A percentile compares a stretch with the other conserved stretches of the same genome.
These are phyloP conservation scores for Raphanus raphanistrum DNA, from an alignment of 345 rosid genomes.

Conservation along the genomic window DNA sequence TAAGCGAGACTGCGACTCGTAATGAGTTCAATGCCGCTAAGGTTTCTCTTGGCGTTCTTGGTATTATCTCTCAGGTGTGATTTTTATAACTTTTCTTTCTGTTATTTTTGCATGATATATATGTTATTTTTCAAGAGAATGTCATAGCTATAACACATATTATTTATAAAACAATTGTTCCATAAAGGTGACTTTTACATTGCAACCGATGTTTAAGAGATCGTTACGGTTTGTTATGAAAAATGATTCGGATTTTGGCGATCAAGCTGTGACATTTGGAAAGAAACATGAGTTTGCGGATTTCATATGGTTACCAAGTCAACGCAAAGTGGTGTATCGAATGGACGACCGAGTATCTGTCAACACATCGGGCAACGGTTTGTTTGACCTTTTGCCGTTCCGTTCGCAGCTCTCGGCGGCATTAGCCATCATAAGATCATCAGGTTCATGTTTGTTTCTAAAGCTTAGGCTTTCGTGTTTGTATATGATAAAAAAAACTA, in stretches of 20 bases:
- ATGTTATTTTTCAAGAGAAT: not conserved
- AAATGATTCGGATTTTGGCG: constrained; percentile 15
- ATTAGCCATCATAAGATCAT: constrained; percentile 41
- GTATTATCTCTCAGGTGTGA: constrained; percentile 12
- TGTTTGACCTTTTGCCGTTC: constrained; percentile 53
- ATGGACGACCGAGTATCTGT: constrained; percentile 54
- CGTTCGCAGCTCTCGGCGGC: constrained; percentile 45
- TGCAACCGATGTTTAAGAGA: constrained; percentile 68
- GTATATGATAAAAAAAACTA: not conserved
- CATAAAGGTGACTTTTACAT: constrained; percentile 53
- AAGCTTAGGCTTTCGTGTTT: not conserved
- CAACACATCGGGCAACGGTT: constrained; percentile 51
- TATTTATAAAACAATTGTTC: not conserved
- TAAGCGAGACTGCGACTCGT: not conserved
- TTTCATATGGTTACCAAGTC: constrained; percentile 22
- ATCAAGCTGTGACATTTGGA: constrained; percentile 20
- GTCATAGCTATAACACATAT: not conserved
- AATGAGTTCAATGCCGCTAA: constrained; percentile 6
- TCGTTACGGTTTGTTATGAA: constrained; percentile 42
- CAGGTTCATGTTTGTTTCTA: constrained; percentile 38
- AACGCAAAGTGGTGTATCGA: constrained; percentile 29
- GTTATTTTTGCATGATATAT: not conserved
- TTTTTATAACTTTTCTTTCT: not conserved
- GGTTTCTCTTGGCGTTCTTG: constrained; percentile 21
- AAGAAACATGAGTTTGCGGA: constrained; percentile 24